A percentile compares a stretch with the other conserved stretches of the same genome.
Conservation (phyloP, 257 asterid genomes). For the Solanum paucissectum region DNA sequence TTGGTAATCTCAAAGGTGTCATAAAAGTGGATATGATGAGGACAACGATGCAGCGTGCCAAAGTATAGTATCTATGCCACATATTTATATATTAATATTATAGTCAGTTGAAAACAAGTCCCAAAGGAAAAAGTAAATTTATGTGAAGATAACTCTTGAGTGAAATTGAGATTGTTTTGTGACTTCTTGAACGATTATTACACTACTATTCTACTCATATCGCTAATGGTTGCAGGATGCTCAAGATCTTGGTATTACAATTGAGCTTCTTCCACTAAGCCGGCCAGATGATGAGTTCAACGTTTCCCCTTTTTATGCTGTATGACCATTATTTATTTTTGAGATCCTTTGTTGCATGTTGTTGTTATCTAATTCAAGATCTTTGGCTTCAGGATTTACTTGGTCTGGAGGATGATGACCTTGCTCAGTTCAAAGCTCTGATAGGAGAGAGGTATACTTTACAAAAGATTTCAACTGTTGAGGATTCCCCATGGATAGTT, state of each 20-base stretch:
- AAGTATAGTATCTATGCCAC: conserved; percentile 31
- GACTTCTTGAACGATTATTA: neutral
- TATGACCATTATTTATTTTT: conserved; percentile 23
- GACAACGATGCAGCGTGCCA: conserved; percentile 91
- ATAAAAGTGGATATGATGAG: conserved; percentile 88
- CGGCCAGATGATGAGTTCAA: conserved; percentile 72
- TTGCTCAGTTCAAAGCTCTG: conserved; percentile 60
- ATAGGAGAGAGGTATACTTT: conserved; percentile 68
- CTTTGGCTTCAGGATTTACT: conserved; percentile 58
- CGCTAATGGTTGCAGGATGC: conserved; percentile 55
- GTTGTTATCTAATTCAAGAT: conserved; percentile 8
- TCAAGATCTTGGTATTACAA: conserved; percentile 86
- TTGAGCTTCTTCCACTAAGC: conserved; percentile 85
- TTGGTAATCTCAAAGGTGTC: conserved; percentile 71
- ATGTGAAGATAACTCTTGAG: neutral
- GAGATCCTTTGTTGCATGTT: neutral
- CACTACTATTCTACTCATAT: neutral
- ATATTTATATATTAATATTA: neutral
- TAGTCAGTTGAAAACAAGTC: neutral
- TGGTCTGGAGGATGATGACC: conserved; percentile 72
- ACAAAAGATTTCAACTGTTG: neutral
- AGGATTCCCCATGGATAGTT: neutral
- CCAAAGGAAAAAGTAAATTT: neutral
- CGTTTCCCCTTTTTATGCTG: conserved; percentile 71
- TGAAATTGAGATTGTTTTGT: neutral